Evolutionary conservation across 257 asterid species (phyloP).

Genomic region (Solanum sitiens): DNA sequence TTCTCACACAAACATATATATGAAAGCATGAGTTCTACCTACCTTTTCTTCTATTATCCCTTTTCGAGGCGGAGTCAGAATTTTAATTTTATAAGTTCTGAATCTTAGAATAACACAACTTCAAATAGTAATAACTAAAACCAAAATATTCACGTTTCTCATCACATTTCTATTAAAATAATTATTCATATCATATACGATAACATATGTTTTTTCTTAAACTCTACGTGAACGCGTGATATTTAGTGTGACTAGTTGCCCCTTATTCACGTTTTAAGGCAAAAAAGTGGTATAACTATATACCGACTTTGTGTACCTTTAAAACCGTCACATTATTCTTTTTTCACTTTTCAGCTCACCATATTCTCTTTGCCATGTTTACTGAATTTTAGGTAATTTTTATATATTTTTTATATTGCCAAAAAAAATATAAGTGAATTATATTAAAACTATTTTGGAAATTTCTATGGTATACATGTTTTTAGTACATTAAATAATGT

Average conservation of each 20-base stretch:
- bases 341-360: neutral
- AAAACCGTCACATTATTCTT: neutral
- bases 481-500: neutral
- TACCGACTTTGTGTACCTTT: neutral
- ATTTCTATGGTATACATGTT: neutral
- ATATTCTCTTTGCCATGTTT: neutral
- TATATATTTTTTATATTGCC: neutral
- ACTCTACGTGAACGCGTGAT: neutral
- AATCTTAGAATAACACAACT: rapidly evolving
- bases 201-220: rapidly evolving
- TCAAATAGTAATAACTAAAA: neutral
- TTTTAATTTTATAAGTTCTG: neutral
- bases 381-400: neutral
- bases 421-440: neutral
- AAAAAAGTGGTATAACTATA: neutral
- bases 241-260: neutral
- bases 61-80: neutral
- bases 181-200: neutral
- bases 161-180: rapidly evolving
- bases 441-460: neutral
- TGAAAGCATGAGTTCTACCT: neutral
- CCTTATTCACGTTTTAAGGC: neutral
- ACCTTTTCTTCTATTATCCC: neutral
- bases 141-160: neutral
- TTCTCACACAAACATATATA: neutral